Evolutionary conservation across 139 green algal genomes (phyloP), one percentile per base, ranked within the genome.

Genomic region (Gonium pectorale): DNA sequence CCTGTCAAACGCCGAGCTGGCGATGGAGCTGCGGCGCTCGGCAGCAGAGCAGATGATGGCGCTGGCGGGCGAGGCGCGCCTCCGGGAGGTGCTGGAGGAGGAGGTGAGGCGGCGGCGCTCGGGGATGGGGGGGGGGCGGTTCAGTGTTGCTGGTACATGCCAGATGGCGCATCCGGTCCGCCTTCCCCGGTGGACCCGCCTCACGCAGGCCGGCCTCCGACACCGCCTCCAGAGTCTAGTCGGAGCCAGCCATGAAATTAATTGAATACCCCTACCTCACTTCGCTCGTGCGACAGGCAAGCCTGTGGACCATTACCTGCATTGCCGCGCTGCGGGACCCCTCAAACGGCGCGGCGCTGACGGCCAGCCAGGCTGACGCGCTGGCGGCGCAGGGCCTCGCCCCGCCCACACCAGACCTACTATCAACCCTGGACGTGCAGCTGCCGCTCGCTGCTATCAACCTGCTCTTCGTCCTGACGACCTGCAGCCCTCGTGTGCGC

Each of bases 11-110:
- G 24, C n/a, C 26, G 51, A 31, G 33, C 60, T 93, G 54, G 86
- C 90, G 19, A 43, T 78, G 40, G 90, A 93, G 70, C 83, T 93
- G 74, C 75, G 88, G 27, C 60, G 90, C 27, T 89, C 86, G 0
- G 84, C 88, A 4, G 86, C 88, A 9, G 88, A 91, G 81, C 88
- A 93, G 86, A 81, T 93, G 80, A 40, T 90, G 54, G 86, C 67
- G 31, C 89, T 93, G 69, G 71, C 81, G 26, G 64, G 33, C 13
- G 85, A 87, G 51, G 86, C 80, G 21, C 68, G 78, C 5, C 86
- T 93, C 69, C 67, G 86, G 40, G 80, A 63, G 17, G 66, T 67
- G 9, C 67, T 92, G 81, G 52, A 44, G 46, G 64, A 85, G 64
- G 33, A 54, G 79, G 79, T 85, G 33, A 11, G 72, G 9, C 33